These are phyloP conservation scores for Candida anglica DNA, from an alignment of 805 yeast genomes.

Conservation along the genomic window DNA sequence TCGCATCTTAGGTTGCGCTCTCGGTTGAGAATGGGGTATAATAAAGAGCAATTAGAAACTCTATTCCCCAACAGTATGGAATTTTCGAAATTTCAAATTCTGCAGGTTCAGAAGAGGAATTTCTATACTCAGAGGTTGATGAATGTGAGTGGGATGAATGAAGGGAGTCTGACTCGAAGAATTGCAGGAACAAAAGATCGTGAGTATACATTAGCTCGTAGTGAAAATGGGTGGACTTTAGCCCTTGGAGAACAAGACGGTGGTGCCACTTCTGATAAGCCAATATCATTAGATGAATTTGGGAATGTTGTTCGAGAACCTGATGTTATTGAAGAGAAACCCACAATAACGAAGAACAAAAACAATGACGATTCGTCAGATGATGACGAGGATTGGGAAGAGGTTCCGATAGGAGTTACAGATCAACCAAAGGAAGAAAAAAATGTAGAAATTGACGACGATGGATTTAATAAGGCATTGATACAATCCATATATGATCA, in stretches of 20 bases:
- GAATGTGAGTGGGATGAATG: constrained; percentile 75
- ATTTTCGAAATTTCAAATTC: constrained; percentile 88
- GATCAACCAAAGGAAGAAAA: neutral
- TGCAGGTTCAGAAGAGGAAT: constrained; percentile 88
- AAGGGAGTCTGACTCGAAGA: constrained; percentile 47
- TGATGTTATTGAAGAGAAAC: neutral
- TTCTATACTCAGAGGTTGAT: constrained; percentile 83
- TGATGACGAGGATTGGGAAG: constrained; percentile 17
- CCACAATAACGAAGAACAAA: neutral
- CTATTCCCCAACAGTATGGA: constrained; percentile 84
- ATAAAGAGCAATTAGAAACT: constrained; percentile 79
- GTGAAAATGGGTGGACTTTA: constrained; percentile 81
- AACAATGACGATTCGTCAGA: constrained; percentile 1
- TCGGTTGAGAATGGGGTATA: constrained; percentile 90
- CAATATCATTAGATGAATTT: constrained; percentile 49
- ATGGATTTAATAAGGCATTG: constrained; percentile 22
- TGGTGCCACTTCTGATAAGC: constrained; percentile 38
- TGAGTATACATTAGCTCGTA: constrained; percentile 69
- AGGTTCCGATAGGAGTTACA: constrained; percentile 15
- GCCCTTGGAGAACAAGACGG: constrained; percentile 50
- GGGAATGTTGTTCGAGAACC: constrained; percentile 13
- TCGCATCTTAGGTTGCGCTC: constrained; percentile 81
- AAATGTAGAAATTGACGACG: constrained; percentile 2
- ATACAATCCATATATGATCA: constrained; percentile 34
- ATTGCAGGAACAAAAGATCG: constrained; percentile 81